A percentile compares a stretch with the other conserved stretches of the same genome.
These are phyloP conservation scores for Xylaria sp. DNA, from an alignment of 2,329 filamentous ascomycete genomes.

Conservation along the genomic window DNA sequence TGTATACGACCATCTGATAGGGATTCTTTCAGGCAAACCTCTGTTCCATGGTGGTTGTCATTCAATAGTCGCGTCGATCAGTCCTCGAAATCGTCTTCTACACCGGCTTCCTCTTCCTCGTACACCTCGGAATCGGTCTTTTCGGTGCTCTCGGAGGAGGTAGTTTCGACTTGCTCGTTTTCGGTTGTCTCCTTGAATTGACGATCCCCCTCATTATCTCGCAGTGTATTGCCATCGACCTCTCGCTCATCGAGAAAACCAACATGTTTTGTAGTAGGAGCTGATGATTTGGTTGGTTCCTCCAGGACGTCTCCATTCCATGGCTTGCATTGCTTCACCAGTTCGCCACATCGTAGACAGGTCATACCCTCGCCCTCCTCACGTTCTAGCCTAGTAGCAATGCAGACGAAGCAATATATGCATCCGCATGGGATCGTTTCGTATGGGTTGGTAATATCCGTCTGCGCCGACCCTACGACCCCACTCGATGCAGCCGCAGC, in stretches of 20 bases:
- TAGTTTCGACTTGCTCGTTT: constrained; percentile 8
- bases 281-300: constrained; percentile 44
- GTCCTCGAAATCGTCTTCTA: constrained; percentile 33
- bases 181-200: constrained; percentile 19
- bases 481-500: constrained; percentile 72
- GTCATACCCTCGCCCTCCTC: constrained; percentile 95
- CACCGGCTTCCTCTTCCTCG: constrained; percentile 38
- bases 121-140: constrained; percentile 38
- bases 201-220: constrained; percentile 30
- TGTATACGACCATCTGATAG: background rate
- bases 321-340: constrained; percentile 82
- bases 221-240: constrained; percentile 29
- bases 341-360: constrained; percentile 84
- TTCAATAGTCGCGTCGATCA: constrained; percentile 17
- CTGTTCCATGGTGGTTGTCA: background rate
- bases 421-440: constrained; percentile 87
- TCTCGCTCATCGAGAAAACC: constrained; percentile 60
- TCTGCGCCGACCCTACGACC: constrained; percentile 84
- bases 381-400: constrained; percentile 85
- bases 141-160: constrained; percentile 20
- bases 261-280: constrained; percentile 57
- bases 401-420: constrained; percentile 93
- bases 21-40: background rate
- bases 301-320: constrained; percentile 90
- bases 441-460: constrained; percentile 95